Conservation (phyloP, 108 stramenopile species). For the Epipyxis sp. region DNA sequence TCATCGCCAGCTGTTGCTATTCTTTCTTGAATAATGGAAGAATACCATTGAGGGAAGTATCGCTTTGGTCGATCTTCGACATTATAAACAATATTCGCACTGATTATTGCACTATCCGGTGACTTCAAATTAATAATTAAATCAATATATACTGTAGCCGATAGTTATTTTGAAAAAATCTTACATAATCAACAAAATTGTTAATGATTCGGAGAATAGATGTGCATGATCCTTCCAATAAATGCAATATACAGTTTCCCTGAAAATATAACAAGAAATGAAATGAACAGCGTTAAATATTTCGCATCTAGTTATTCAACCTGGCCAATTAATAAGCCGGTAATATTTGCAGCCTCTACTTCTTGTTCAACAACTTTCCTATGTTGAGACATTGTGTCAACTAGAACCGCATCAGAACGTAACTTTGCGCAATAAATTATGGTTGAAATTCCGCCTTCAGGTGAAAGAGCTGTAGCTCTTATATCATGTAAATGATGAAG, state of each 20-base stretch:
- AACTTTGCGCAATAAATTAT: slow-evolving; percentile 24
- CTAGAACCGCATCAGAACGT: neutral
- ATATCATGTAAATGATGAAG: slow-evolving; percentile 15
- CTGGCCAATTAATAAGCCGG: slow-evolving; percentile 30
- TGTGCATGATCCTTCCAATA: slow-evolving; percentile 10
- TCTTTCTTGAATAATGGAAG: neutral
- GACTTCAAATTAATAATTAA: too few species aligned
- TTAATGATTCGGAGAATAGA: slow-evolving; percentile 12
- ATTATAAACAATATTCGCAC: slow-evolving; percentile 18
- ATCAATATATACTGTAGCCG: too few species aligned
- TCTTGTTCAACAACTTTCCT: slow-evolving; percentile 9
- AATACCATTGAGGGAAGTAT: slow-evolving; percentile 31
- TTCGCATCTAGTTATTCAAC: neutral
- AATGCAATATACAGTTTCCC: slow-evolving; percentile 3
- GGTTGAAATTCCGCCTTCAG: slow-evolving; percentile 26
- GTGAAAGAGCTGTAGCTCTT: neutral
- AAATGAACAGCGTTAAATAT: neutral
- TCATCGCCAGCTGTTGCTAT: neutral
- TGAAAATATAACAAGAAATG: neutral
- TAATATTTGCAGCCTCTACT: slow-evolving; percentile 28
- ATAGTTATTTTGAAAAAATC: too few species aligned
- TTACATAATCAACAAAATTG: neutral
- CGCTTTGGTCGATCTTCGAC: slow-evolving; percentile 27
- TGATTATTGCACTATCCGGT: too few species aligned
- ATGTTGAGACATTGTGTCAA: neutral